Percentiles rank a stretch among this genome's conserved stretches.
Evolutionary conservation across 2,329 filamentous ascomycete genomes (phyloP).

Genomic region (Camillea tinctor): DNA sequence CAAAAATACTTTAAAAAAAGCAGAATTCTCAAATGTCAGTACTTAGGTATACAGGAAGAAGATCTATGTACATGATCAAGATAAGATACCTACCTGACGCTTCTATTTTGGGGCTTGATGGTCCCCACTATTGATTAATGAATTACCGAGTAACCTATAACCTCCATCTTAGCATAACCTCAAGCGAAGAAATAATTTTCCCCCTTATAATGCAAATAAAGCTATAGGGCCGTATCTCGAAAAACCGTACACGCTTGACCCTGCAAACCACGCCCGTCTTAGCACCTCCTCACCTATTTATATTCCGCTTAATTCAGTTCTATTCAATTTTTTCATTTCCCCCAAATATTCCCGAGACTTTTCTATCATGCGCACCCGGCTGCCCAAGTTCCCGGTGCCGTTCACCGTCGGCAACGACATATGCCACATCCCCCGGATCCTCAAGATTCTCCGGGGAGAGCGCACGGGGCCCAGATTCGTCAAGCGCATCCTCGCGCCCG

Average conservation of each 20-base stretch:
- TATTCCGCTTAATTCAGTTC: neutral
- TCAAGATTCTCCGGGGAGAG: constrained; percentile 50
- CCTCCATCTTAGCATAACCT: neutral
- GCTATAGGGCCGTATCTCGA: neutral
- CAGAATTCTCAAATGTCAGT: no score
- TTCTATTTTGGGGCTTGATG: neutral
- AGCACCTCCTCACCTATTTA: no score
- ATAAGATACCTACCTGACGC: neutral
- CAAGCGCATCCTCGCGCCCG: constrained; percentile 44
- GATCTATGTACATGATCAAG: no score
- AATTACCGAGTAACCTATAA: neutral
- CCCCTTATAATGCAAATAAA: neutral
- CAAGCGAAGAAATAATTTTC: neutral
- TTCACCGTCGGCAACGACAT: constrained; percentile 77
- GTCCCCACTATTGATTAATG: neutral
- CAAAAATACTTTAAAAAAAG: no score
- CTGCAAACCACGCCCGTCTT: no score
- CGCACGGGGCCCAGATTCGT: constrained; percentile 43
- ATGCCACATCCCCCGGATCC: constrained; percentile 66
- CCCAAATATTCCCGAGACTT: no score
- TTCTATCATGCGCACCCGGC: constrained; percentile 14
- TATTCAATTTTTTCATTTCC: neutral
- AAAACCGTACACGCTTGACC: neutral
- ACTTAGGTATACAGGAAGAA: no score
- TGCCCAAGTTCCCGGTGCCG: constrained; percentile 53